A percentile compares a stretch with the other conserved stretches of the same genome.
These are phyloP conservation scores for Hypomyces perniciosus DNA, from an alignment of 2,329 filamentous ascomycete species.

Conservation along the genomic window DNA sequence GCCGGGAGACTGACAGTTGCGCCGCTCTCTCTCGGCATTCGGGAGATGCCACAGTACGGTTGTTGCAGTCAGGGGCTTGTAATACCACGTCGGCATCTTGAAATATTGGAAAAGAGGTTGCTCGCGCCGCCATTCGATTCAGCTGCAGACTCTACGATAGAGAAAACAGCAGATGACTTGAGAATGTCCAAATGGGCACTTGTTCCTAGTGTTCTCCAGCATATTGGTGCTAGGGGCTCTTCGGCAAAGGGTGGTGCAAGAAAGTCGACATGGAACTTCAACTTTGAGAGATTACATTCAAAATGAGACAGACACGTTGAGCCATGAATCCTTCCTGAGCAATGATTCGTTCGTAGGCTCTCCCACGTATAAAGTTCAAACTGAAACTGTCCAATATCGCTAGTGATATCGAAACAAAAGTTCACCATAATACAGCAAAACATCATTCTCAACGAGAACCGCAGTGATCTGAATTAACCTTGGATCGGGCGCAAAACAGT, in stretches of 20 bases:
- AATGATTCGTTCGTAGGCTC: no score
- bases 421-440: no score
- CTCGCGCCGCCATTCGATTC: slow-evolving; percentile 16
- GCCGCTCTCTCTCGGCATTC: slow-evolving; percentile 20
- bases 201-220: slow-evolving; percentile 28
- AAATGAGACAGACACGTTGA: neutral
- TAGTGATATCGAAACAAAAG: no score
- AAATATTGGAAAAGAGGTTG: slow-evolving; percentile 15
- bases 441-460: no score
- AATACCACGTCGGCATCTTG: slow-evolving; percentile 23
- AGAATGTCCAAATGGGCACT: slow-evolving; percentile 26
- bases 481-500: no score
- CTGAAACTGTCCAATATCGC: no score
- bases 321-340: no score
- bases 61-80: slow-evolving; percentile 31
- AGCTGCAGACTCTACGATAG: slow-evolving; percentile 26
- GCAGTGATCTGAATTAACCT: no score
- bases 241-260: slow-evolving; percentile 20
- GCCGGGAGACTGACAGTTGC: slow-evolving; percentile 22
- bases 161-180: slow-evolving; percentile 21
- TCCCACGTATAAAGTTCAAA: no score
- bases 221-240: slow-evolving; percentile 24
- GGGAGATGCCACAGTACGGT: slow-evolving; percentile 29
- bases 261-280: slow-evolving; percentile 28
- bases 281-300: slow-evolving; percentile 20